Percentiles rank a stretch among this genome's conserved stretches.
These are phyloP conservation scores for Raddia distichophylla DNA, from an alignment of 176 grass and related monocot species.

Conservation along the genomic window DNA sequence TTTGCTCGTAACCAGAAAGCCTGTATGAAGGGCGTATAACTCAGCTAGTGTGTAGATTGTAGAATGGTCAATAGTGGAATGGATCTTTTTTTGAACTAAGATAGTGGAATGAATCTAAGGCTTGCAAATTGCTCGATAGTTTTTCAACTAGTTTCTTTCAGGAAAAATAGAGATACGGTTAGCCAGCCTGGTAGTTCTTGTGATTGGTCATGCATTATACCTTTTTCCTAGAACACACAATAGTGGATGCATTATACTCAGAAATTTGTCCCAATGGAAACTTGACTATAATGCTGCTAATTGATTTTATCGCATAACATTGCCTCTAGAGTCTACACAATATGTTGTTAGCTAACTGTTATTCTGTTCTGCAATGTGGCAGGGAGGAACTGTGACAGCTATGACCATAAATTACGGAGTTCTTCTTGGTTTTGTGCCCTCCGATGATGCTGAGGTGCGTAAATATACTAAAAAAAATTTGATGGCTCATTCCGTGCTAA, in stretches of 20 bases:
- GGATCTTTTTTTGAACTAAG: not conserved
- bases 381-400: constrained; percentile 87
- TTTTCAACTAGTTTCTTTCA: not conserved
- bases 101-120: not conserved
- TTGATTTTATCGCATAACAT: constrained; percentile 12
- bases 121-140: constrained; percentile 3
- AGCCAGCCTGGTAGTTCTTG: not conserved
- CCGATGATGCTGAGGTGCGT: constrained; percentile 67
- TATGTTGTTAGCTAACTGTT: constrained; percentile 25
- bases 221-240: not conserved
- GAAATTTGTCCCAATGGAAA: not conserved
- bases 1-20: not conserved
- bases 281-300: not conserved
- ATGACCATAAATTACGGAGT: constrained; percentile 95
- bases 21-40: not conserved
- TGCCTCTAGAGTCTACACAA: not conserved
- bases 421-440: constrained; percentile 84
- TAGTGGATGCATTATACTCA: no score
- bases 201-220: not conserved
- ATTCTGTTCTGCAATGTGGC: constrained; percentile 30
- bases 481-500: constrained; percentile 17
- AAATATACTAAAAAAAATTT: constrained; percentile 24
- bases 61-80: not conserved
- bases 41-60: not conserved
- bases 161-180: not conserved